Percentiles rank a stretch among this genome's conserved stretches.
Evolutionary conservation across 1,284 basidiomycete genomes (phyloP).

Genomic region (Phylloporus sp.): DNA sequence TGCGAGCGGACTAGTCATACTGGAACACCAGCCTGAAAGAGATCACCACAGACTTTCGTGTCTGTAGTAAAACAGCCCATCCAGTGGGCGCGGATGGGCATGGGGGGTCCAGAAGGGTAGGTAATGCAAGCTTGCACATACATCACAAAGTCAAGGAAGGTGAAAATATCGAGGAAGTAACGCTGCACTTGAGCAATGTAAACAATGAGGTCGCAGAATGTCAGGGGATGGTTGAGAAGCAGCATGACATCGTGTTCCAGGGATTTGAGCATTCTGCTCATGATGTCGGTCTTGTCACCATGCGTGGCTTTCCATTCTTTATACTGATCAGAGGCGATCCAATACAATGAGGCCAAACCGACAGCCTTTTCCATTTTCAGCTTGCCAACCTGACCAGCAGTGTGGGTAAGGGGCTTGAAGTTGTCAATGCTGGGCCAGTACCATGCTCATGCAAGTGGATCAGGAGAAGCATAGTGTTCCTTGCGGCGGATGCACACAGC

Average conservation of each 20-base stretch:
- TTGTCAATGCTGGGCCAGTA: background rate
- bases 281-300: background rate
- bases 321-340: background rate
- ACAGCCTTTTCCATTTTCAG: background rate
- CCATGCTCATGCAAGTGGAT: background rate
- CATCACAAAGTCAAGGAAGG: slow-evolving; percentile 5
- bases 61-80: slow-evolving; percentile 13
- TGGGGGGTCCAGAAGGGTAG: background rate
- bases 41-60: background rate
- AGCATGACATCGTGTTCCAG: background rate
- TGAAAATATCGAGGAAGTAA: slow-evolving; percentile 4
- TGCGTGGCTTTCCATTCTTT: background rate
- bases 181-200: slow-evolving; percentile 5
- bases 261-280: background rate
- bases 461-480: background rate
- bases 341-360: background rate
- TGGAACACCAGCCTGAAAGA: slow-evolving; percentile 6
- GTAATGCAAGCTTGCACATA: background rate
- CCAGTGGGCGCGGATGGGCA: background rate
- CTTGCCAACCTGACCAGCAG: background rate
- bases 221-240: background rate
- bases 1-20: slow-evolving; percentile 1
- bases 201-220: background rate
- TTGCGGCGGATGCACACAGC: background rate
- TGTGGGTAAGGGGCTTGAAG: background rate